Percentiles rank a stretch among this genome's conserved stretches.
Conservation (phyloP, 148 eudicot genomes). For the Limonium bicolor region DNA sequence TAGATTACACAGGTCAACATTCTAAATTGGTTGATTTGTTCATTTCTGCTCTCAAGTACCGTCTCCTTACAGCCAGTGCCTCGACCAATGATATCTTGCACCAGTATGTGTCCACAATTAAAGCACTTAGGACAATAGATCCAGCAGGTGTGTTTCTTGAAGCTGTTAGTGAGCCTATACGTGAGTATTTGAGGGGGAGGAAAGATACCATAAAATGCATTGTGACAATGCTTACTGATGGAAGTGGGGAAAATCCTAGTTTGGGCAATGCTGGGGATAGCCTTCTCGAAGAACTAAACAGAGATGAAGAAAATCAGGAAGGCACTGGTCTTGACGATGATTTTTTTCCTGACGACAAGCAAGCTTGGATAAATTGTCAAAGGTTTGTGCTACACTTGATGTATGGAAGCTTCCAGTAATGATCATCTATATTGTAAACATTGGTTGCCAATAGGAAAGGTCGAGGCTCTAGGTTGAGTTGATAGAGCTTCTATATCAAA, state of each 20-base stretch:
- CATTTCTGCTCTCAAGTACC: conserved; percentile 68
- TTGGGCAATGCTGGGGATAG: conserved; percentile 78
- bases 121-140: conserved; percentile 90
- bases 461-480: too few relatives aligned
- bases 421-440: too few relatives aligned
- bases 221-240: conserved; percentile 98
- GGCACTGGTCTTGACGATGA: conserved; percentile 54
- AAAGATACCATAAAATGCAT: conserved; percentile 96
- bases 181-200: conserved; percentile 89
- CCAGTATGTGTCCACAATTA: conserved; percentile 94
- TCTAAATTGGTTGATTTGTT: conserved; percentile 92
- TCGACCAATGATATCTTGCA: conserved; percentile 94
- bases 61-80: conserved; percentile 94
- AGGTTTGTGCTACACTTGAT: conserved; percentile 30
- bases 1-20: conserved; percentile 96
- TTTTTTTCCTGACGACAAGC: conserved; percentile 62
- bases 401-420: too few relatives aligned
- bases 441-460: too few relatives aligned
- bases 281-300: conserved; percentile 93
- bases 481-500: too few relatives aligned
- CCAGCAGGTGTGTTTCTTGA: conserved; percentile 96
- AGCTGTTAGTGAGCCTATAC: conserved; percentile 95
- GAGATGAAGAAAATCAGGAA: conserved; percentile 95
- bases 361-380: conserved; percentile 82
- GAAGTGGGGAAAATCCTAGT: conserved; percentile 62